Evolutionary conservation across 768 basidiomycete species (phyloP).

Genomic region (Mycena venus): DNA sequence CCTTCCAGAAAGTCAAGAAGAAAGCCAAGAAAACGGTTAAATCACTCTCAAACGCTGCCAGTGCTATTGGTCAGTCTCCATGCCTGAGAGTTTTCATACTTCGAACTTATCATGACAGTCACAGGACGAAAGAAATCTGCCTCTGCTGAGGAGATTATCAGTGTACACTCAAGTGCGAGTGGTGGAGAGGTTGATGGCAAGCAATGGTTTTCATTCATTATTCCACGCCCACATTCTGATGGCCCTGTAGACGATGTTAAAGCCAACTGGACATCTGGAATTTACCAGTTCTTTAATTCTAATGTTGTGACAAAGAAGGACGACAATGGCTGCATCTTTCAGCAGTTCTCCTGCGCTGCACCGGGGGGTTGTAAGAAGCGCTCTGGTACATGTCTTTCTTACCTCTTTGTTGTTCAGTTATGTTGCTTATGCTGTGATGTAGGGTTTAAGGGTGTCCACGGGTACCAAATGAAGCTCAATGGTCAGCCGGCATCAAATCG

Average conservation of each 20-base stretch:
- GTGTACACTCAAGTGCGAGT: background rate
- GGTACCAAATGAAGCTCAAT: background rate
- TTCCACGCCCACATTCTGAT: background rate
- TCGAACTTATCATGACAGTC: background rate
- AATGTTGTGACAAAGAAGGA: background rate
- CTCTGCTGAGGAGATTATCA: background rate
- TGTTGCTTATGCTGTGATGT: background rate
- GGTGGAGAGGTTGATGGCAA: background rate
- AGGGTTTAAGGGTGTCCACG: background rate
- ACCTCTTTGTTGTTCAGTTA: background rate
- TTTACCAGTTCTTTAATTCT: conserved; percentile 15
- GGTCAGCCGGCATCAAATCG: background rate
- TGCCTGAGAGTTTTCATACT: background rate
- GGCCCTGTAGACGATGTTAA: background rate
- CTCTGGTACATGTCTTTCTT: background rate
- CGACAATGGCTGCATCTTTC: background rate
- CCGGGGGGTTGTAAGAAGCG: conserved; percentile 9
- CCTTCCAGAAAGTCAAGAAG: background rate
- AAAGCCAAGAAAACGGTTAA: background rate
- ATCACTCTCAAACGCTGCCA: background rate
- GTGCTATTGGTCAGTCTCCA: background rate
- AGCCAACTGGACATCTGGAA: background rate
- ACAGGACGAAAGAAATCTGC: background rate
- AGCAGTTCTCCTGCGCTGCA: conserved; percentile 4
- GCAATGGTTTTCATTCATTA: background rate